phyloP scores from a whole-genome alignment of 805 yeast genomes.

The Saccharomycopsis microspora region DNA sequence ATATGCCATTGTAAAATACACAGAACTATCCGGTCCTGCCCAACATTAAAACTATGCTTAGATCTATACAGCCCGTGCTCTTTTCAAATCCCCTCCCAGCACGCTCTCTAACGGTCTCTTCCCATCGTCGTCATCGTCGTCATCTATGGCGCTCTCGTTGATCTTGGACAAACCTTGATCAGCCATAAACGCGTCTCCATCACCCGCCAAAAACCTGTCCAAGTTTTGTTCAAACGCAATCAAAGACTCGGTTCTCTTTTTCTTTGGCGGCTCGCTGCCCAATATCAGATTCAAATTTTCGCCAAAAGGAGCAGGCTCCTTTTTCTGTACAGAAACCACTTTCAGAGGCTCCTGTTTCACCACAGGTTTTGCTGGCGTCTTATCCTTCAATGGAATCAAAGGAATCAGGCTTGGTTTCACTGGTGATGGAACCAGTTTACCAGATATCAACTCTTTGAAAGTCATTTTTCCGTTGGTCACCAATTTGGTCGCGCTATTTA shows the following conservation, averaged over 20 bases:
- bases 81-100: no score
- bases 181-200: not conserved
- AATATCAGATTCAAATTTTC: constrained; percentile 11
- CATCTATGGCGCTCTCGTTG: constrained; percentile 13
- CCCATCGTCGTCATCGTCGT: constrained; percentile 5
- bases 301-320: constrained; percentile 8
- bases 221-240: constrained; percentile 15
- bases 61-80: no score
- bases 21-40: no score
- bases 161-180: not conserved
- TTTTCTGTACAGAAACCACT: not conserved
- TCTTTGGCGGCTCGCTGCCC: constrained; percentile 1
- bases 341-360: not conserved
- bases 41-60: no score
- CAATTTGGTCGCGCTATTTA: constrained; percentile 62
- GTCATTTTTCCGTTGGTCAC: constrained; percentile 44
- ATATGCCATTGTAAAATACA: no score
- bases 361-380: not conserved
- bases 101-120: not conserved
- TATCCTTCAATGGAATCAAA: constrained; percentile 16
- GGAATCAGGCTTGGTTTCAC: constrained; percentile 14
- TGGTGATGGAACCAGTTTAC: constrained; percentile 9
- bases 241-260: constrained; percentile 12
- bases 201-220: constrained; percentile 15
- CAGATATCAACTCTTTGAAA: constrained; percentile 25